Base-by-base conservation (phyloP, 768 basidiomycete species). In the Russula dissimulans region DNA sequence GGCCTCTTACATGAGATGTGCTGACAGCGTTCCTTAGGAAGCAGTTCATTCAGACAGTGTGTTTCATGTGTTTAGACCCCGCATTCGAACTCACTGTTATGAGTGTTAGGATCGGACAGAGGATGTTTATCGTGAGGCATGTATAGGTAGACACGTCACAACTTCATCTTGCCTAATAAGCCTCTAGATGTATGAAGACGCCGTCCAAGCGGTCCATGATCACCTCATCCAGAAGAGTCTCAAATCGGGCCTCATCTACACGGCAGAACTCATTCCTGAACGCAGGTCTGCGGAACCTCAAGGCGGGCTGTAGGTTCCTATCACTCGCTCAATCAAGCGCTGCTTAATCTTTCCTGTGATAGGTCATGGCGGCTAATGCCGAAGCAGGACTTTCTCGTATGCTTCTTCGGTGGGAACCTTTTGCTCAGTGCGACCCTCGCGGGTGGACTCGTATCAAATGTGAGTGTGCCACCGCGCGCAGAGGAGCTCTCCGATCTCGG, bases 361-460 rank as follows among this genome's bases (percentile, higher is more conserved):
- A 90, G 89, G 29, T 74, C 76, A 38, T 94, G 91, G 91, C 79
- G 81, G 17, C 74, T 89, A 31, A 78, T 78, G 10, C 89, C 89
- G 10, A 95, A 97, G 70, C 95, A 97, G 75, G 95, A 98, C 69
- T 95, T 97, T 70, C 82, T 98, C 38, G 93, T 90, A 3, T 97
- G 95, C 73, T 98, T 97, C 82, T 76, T 98, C 38, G 92, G 87
- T 18, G 95, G 93, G 3, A 90, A 90, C 0, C 81, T 98, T 57
- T 84, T 98, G 79, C 81, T 98, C 3, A 93, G 95, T 12, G 89
- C 91, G 14, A 89, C 88, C 3, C 81, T 77, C 2, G 74, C 83
- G 3, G 86, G 87, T 10, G 79, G 86, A 0, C 60, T 78, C 17
- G 72, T 71, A 3, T 69, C 77, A 10, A 75, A 72, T 3, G 82